Evolutionary conservation across 2,329 filamentous ascomycete genomes (phyloP).

Genomic region (Penicillium sp.): DNA sequence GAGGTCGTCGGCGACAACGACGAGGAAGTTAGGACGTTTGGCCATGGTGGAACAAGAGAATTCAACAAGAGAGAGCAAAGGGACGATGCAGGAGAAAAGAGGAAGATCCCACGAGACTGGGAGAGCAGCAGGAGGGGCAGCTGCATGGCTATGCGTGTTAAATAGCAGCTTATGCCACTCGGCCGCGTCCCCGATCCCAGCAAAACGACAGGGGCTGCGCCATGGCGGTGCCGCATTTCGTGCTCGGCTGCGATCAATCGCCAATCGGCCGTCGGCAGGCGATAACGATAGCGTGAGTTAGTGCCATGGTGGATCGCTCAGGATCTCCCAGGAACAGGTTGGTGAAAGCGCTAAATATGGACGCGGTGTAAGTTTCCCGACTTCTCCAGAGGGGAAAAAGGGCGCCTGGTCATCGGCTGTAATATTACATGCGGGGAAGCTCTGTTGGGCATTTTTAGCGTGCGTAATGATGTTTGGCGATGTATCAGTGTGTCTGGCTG

Average conservation of each 20-base stretch:
- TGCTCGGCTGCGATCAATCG: slow-evolving; percentile 16
- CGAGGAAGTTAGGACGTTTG: slow-evolving; percentile 59
- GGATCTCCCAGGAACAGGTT: no score
- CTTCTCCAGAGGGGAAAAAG: background rate
- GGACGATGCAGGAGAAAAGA: background rate
- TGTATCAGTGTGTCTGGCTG: no score
- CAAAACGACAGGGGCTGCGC: slow-evolving; percentile 1
- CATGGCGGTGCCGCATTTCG: slow-evolving; percentile 8
- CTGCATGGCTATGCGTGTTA: background rate
- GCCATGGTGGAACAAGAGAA: background rate
- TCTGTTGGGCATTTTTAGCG: background rate
- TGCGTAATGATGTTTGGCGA: no score
- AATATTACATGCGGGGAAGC: slow-evolving; percentile 17
- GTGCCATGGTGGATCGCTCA: no score
- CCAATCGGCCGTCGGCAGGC: slow-evolving; percentile 19
- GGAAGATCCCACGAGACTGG: background rate
- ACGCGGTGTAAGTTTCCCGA: slow-evolving; percentile 2
- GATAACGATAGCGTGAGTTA: no score
- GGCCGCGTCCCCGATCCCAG: background rate
- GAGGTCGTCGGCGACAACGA: slow-evolving; percentile 59
- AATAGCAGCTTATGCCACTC: background rate
- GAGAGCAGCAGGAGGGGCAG: background rate
- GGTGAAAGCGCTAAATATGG: no score
- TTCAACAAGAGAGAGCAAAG: background rate
- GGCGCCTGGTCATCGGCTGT: slow-evolving; percentile 6